Conservation (phyloP, 2,329 filamentous ascomycete species). For the Macrophomina tecta region DNA sequence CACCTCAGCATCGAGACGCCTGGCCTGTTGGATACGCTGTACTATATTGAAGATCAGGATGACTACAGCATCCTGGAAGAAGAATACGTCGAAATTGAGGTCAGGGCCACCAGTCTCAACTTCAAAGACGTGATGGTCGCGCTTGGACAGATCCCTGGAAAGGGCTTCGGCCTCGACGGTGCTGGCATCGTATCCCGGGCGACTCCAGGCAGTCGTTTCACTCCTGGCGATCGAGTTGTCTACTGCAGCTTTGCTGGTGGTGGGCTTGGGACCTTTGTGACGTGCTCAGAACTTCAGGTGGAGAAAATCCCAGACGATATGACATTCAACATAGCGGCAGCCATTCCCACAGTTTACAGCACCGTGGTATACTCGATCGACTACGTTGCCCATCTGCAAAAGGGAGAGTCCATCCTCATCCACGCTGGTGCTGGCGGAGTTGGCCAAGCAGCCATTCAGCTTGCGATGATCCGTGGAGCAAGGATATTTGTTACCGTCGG, state of each 20-base stretch:
- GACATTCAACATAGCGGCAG: conserved; percentile 35
- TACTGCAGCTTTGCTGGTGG: not conserved
- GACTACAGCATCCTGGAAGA: conserved; percentile 30
- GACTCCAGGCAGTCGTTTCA: too few species aligned
- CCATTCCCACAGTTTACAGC: conserved; percentile 29
- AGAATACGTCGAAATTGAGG: conserved; percentile 38
- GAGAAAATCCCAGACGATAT: not conserved
- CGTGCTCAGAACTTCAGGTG: not conserved
- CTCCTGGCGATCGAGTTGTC: too few species aligned
- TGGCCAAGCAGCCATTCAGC: conserved; percentile 38
- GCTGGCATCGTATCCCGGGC: too few species aligned
- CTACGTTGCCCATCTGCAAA: conserved; percentile 28
- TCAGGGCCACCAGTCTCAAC: conserved; percentile 22
- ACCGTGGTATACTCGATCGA: conserved; percentile 31
- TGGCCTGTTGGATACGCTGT: conserved; percentile 6
- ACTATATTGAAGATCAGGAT: not conserved
- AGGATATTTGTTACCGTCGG: conserved; percentile 39
- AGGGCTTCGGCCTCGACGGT: too few species aligned
- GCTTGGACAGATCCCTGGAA: too few species aligned
- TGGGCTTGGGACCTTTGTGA: not conserved
- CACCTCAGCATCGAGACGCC: not conserved
- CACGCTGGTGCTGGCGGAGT: conserved; percentile 39
- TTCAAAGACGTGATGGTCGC: conserved; percentile 27
- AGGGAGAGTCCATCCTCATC: conserved; percentile 37
- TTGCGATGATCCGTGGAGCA: conserved; percentile 34